Base-by-base conservation (phyloP, 2,329 filamentous ascomycete genomes). In the Fusarium longipes region DNA sequence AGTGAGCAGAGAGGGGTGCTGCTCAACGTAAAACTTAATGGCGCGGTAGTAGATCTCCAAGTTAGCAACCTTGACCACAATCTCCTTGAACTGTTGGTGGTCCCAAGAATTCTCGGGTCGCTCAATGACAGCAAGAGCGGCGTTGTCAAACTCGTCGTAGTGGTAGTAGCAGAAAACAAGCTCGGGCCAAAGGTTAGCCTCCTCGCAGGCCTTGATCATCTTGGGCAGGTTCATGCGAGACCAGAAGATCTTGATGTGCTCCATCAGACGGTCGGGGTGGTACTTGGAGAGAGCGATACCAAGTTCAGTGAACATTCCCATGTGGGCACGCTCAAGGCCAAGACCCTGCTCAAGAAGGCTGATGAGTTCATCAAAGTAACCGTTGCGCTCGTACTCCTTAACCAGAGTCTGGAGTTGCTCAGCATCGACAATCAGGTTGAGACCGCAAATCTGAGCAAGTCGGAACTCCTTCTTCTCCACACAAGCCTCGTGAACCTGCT, bases 51-150 rank as follows among this genome's bases (percentile, higher is more conserved):
- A 99, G 74, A 99, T 99, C 81, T 99, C 96, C 75, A 99, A 82
- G 82, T 99, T 99, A 75, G 94, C 93, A 70, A 97, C 95, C 87
- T 99, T 99, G 82, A 97, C 89, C 57, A 97, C 86, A 50, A 97
- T 98, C 77, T 99, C 96, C 86, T 99, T 99, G 89, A 99, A 99
- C 47, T 96, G 96, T 78, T 97, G 93, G 82, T 99, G 96, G 79
- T 99, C 96, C 96, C 96, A 99, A 2, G 96, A 94, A 83, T 98
- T 96, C 70, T 96, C 91, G 14, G 96, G 92, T 72, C 93, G 93
- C 84, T 99, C 96, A 88, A 99, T 99, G 83, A 99, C 97, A 18
- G 96, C 93, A 54, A 99, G 86, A 45, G 94, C 93, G 42, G 96
- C 96, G 76, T 99, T 98, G 81, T 99, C 96, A 80, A 91, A 97